Base-by-base conservation (phyloP, 108 stramenopile genomes). In the Stephanodiscus triporus region DNA sequence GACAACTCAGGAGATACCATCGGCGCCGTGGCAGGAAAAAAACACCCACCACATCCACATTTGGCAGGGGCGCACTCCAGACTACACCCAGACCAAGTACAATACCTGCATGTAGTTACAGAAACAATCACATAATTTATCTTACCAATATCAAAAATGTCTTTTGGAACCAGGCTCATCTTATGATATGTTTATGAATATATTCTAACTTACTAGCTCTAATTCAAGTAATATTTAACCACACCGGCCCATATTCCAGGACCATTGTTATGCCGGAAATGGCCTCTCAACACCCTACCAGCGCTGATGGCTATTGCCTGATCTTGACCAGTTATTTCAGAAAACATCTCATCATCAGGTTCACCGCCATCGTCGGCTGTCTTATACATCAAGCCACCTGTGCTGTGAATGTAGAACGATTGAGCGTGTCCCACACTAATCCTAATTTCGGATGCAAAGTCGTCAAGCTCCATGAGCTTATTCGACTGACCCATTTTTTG, bases 371-470 rank as follows among this genome's bases (percentile, higher is more conserved):
- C n/a, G n/a, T n/a, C 16, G 43, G 43, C 11, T 0, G 43, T 45
- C 0, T 45, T 14, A 22, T 30, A 66, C 47, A 24, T 43, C 48
- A 51, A 34, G 30, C 48, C 47, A 0, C 27, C 27, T 16, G 24
- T 22, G 30, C 27, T 66, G 24, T 32, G 48, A 6, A 66, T 22
- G 23, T 66, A 66, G 50, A 66, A 51, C 22, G 65, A 66, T 36
- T 51, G 27, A 4, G 45, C 27, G 2, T 66, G 49, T 29, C 65
- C 65, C 10, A 27, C 47, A 6, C 49, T 9, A 4, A 66, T 51
- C 1, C 4, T 3, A 17, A 66, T 24, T 0, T 66, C 42, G 20
- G 23, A 37, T 4, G 27, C 7, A 47, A 49, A 24, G 65, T 66
- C 48, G 38, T 23, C 65, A 5, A 66, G 65, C 4, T 22, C 11